Evolutionary conservation across 768 basidiomycete species (phyloP), one percentile per base, ranked within the genome.

Genomic region (Amanita polypyramis): DNA sequence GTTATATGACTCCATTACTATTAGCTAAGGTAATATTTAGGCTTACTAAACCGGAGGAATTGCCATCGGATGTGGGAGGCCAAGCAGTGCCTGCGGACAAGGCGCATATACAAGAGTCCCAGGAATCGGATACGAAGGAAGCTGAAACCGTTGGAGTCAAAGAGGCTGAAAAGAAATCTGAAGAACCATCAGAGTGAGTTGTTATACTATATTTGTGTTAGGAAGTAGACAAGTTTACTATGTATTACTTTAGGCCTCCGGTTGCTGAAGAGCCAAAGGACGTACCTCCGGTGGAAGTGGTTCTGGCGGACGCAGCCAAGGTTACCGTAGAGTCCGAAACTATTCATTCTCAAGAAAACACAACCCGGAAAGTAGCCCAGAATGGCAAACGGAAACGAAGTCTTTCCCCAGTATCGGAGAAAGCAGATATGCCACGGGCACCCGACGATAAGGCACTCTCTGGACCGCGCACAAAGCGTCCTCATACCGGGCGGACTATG

Each of bases 331-430:
- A 30, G 15, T 25, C 36, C 23, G 29, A 30, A 34, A 9, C 42
- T 29, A 14, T 32, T 29, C 20, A 25, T 14, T 30, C 36, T 21
- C 35, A 25, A 35, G 14, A 21, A 15, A 10, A 11, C 20, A 21
- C 7, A 7, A 11, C 17, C 12, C 3, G 2, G 4, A 3, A 25
- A 20, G 14, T 4, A n/a, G 14, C 21, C 23, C 39, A 17, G 7
- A 49, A 49, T 30, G 23, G 40, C 32, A 63, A 59, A 47, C 59
- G 60, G 15, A 61, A 59, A 40, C 58, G 59, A 25, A 55, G 50
- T 50, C 54, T 17, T 23, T 50, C 33, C 10, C 45, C 40, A 33
- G 27, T 20, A 30, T 11, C 19, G 10, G 8, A 44, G 5, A 21
- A 20, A 10, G 32, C 29, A 15, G 25, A 41, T n/a, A 14, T 23